These are phyloP conservation scores for Erodium moschatum DNA, from an alignment of 441 rosid species.

Conservation along the genomic window DNA sequence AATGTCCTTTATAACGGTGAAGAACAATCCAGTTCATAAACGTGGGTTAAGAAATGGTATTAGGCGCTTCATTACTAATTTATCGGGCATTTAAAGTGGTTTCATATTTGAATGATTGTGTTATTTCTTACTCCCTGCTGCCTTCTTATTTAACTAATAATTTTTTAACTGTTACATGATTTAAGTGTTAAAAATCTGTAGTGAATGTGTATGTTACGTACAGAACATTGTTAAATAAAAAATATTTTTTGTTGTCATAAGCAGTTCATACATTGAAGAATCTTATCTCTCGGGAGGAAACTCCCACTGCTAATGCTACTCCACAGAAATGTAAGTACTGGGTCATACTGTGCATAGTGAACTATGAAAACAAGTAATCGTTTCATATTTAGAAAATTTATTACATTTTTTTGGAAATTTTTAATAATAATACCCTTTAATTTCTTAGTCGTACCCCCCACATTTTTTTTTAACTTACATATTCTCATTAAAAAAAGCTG, in stretches of 20 bases:
- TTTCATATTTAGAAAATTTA: no score
- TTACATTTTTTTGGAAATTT: no score
- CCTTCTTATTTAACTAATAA: no score
- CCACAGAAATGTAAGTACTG: constrained; percentile 55
- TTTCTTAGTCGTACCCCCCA: no score
- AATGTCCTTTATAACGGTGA: neutral
- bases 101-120: no score
- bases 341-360: neutral
- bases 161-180: no score
- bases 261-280: constrained; percentile 76
- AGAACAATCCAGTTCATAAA: neutral
- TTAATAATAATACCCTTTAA: no score
- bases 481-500: neutral
- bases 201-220: no score
- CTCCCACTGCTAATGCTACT: constrained; percentile 40
- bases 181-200: no score
- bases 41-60: neutral
- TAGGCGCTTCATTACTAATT: neutral
- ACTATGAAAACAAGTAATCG: constrained; percentile 1
- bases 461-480: no score
- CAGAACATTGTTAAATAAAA: no score
- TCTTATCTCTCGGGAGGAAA: constrained; percentile 78
- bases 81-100: neutral
- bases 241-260: constrained; percentile 21
- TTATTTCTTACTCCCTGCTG: no score